phyloP scores from a whole-genome alignment of 2,329 filamentous ascomycete species.

The Teratosphaeria epicoccoides region DNA sequence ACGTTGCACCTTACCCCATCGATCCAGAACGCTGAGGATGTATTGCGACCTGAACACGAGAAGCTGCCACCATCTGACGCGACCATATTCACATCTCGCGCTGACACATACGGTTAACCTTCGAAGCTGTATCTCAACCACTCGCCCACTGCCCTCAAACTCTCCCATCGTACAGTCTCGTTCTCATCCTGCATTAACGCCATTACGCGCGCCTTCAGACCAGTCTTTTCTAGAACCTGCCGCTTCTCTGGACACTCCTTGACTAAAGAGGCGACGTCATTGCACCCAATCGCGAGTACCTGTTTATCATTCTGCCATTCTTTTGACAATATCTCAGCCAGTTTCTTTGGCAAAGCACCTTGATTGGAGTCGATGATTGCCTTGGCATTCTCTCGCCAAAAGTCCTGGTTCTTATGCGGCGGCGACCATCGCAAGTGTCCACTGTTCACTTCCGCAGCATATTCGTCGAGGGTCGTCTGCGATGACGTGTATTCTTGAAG shows the following conservation, averaged over 20 bases:
- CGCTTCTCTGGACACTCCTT: constrained; percentile 82
- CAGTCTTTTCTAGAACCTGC: constrained; percentile 67
- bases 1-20: too few species aligned
- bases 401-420: constrained; percentile 72
- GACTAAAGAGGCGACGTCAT: constrained; percentile 79
- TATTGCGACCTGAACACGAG: neutral
- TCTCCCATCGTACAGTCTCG: constrained; percentile 87
- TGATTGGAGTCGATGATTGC: constrained; percentile 77
- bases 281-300: constrained; percentile 84
- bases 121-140: constrained; percentile 65
- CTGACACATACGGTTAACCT: neutral
- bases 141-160: constrained; percentile 69
- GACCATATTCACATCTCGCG: neutral
- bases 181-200: constrained; percentile 84
- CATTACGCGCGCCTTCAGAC: constrained; percentile 81
- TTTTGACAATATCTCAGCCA: constrained; percentile 77
- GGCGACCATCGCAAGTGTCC: constrained; percentile 90
- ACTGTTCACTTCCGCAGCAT: constrained; percentile 70
- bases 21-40: neutral
- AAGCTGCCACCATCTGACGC: neutral
- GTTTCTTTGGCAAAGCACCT: constrained; percentile 64
- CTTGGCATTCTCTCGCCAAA: constrained; percentile 86
- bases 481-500: constrained; percentile 75
- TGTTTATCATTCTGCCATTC: constrained; percentile 75
- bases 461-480: constrained; percentile 57